A percentile compares a stretch with the other conserved stretches of the same genome.
phyloP scores from a whole-genome alignment of 768 basidiomycete species.

The Hypsizygus marmoreus region DNA sequence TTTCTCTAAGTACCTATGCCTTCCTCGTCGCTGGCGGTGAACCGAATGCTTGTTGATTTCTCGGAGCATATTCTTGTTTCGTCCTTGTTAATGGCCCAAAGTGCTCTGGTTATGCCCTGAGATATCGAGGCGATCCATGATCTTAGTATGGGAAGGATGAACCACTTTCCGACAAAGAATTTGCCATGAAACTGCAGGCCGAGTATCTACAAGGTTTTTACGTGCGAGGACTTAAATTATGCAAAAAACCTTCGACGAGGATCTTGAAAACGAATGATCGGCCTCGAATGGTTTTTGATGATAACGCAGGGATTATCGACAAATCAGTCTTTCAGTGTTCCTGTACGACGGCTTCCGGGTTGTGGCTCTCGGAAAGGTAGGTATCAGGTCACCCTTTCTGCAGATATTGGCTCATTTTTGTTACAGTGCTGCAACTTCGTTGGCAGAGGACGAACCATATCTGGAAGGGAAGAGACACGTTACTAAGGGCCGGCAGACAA shows the following conservation, averaged over 20 bases:
- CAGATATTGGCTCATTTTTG: too few species aligned
- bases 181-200: constrained; percentile 44
- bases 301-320: constrained; percentile 42
- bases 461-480: too few species aligned
- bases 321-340: constrained; percentile 39
- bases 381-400: too few species aligned
- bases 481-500: too few species aligned
- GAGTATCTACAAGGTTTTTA: constrained; percentile 33
- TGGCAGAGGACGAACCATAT: too few species aligned
- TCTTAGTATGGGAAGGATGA: constrained; percentile 35
- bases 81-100: constrained; percentile 40
- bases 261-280: constrained; percentile 35
- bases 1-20: too few species aligned
- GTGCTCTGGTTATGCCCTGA: constrained; percentile 41
- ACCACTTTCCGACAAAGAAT: constrained; percentile 42
- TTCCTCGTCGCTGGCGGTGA: too few species aligned
- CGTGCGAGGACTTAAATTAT: constrained; percentile 35
- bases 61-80: constrained; percentile 41
- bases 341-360: not conserved
- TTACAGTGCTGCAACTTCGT: too few species aligned
- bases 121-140: constrained; percentile 40
- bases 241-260: constrained; percentile 45
- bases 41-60: too few species aligned
- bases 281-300: constrained; percentile 32
- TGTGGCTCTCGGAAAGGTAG: not conserved